A percentile compares a stretch with the other conserved stretches of the same genome.
These are phyloP conservation scores for Raddia distichophylla DNA, from an alignment of 176 grass and related monocot genomes.

Conservation along the genomic window DNA sequence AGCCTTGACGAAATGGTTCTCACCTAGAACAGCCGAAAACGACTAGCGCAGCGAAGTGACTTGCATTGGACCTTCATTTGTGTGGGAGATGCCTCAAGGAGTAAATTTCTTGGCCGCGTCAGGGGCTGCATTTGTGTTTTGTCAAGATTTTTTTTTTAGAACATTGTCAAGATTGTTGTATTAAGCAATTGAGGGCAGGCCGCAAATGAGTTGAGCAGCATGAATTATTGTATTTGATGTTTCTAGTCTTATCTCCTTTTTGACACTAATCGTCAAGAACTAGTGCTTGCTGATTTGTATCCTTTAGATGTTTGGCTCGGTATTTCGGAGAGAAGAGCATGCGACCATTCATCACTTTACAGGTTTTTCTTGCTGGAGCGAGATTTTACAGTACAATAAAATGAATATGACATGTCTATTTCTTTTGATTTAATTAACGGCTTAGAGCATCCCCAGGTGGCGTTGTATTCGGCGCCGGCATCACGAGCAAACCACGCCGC, in stretches of 20 bases:
- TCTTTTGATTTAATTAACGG: no score
- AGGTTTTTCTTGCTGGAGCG: neutral
- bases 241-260: neutral
- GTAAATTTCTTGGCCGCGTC: neutral
- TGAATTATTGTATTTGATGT: neutral
- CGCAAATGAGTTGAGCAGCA: neutral
- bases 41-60: neutral
- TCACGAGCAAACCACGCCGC: no score
- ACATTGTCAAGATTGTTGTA: neutral
- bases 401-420: no score
- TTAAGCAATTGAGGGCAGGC: neutral
- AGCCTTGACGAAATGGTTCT: constrained; percentile 31
- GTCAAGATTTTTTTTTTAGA: no score
- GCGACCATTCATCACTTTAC: neutral
- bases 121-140: constrained; percentile 13
- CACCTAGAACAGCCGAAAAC: constrained; percentile 43
- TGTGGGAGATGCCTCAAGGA: constrained; percentile 10
- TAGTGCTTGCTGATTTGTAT: constrained; percentile 10
- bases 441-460: no score
- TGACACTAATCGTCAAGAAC: neutral
- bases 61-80: neutral
- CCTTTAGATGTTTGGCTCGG: neutral
- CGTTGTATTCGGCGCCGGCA: no score
- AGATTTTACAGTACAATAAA: no score
- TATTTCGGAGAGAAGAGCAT: constrained; percentile 7